Evolutionary conservation across 2,329 filamentous ascomycete genomes (phyloP).

Genomic region (Paecilomyces dactylethromorphus): DNA sequence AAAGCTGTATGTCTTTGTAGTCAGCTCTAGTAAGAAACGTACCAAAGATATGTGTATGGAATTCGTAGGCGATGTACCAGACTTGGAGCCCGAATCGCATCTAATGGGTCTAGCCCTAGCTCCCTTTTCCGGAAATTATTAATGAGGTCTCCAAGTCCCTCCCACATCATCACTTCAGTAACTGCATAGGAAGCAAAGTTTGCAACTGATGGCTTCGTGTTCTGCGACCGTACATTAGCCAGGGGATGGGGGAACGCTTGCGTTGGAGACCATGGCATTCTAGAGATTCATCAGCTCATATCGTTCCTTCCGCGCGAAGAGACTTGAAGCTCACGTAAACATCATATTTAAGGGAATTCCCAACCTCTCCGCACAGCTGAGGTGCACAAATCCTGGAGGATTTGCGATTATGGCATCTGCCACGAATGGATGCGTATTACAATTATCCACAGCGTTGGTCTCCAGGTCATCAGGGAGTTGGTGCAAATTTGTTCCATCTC

Average conservation of each 20-base stretch:
- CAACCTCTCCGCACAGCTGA: constrained; percentile 47
- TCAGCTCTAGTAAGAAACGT: constrained; percentile 16
- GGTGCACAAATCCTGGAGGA: constrained; percentile 47
- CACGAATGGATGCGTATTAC: constrained; percentile 39
- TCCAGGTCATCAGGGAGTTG: neutral
- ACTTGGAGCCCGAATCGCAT: constrained; percentile 16
- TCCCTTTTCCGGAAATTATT: constrained; percentile 34
- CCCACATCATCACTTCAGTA: constrained; percentile 46
- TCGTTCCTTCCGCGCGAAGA: neutral
- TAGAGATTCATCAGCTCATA: neutral
- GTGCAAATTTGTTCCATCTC: constrained; percentile 53
- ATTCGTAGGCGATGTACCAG: constrained; percentile 28
- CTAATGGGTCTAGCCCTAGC: constrained; percentile 36
- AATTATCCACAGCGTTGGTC: neutral
- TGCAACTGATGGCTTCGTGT: constrained; percentile 23
- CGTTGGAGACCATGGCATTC: constrained; percentile 40
- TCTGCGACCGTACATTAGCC: constrained; percentile 37
- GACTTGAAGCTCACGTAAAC: constrained; percentile 27
- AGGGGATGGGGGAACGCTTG: constrained; percentile 42
- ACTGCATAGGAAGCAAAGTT: constrained; percentile 44
- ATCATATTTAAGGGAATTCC: constrained; percentile 47
- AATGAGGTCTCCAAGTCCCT: constrained; percentile 39
- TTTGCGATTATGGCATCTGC: constrained; percentile 52
- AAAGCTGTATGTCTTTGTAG: neutral
- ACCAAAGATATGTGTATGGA: constrained; percentile 43